Evolutionary conservation across 2,329 filamentous ascomycete species (phyloP).

Genomic region (Didymella pinodella): DNA sequence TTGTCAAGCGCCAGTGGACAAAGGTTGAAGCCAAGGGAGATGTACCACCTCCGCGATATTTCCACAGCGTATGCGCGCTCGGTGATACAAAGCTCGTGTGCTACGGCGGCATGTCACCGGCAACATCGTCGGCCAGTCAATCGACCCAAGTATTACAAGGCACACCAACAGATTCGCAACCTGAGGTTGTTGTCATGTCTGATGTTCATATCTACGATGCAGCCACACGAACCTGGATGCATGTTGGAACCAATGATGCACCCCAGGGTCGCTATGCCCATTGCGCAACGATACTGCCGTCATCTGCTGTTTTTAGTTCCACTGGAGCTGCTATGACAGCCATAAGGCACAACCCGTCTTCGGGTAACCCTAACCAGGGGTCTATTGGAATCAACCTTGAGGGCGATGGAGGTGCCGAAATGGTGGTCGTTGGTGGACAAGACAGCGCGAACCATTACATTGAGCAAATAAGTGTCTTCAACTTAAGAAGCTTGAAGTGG

Average conservation of each 20-base stretch:
- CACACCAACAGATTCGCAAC: slow-evolving; percentile 67
- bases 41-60: slow-evolving; percentile 89
- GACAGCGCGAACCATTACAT: slow-evolving; percentile 99
- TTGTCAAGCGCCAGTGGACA: slow-evolving; percentile 91
- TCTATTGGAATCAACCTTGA: slow-evolving; percentile 88
- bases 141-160: slow-evolving; percentile 48
- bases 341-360: slow-evolving; percentile 86
- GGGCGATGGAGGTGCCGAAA: slow-evolving; percentile 90
- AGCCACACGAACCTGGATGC: slow-evolving; percentile 81
- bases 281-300: slow-evolving; percentile 90
- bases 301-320: slow-evolving; percentile 85
- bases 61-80: slow-evolving; percentile 92
- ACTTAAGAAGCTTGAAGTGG: slow-evolving; percentile 93
- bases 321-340: slow-evolving; percentile 83
- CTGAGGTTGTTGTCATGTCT: slow-evolving; percentile 95
- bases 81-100: slow-evolving; percentile 97
- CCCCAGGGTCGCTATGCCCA: slow-evolving; percentile 97
- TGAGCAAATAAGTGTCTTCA: slow-evolving; percentile 98
- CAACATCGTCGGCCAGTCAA: slow-evolving; percentile 56
- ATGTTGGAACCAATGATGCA: slow-evolving; percentile 78
- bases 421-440: slow-evolving; percentile 96
- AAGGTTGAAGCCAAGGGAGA: slow-evolving; percentile 86
- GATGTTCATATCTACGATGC: slow-evolving; percentile 97
- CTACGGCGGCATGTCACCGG: slow-evolving; percentile 97
- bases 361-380: slow-evolving; percentile 84